phyloP scores from a whole-genome alignment of 2,329 filamentous ascomycete species.

The Colletotrichum echinochloae region DNA sequence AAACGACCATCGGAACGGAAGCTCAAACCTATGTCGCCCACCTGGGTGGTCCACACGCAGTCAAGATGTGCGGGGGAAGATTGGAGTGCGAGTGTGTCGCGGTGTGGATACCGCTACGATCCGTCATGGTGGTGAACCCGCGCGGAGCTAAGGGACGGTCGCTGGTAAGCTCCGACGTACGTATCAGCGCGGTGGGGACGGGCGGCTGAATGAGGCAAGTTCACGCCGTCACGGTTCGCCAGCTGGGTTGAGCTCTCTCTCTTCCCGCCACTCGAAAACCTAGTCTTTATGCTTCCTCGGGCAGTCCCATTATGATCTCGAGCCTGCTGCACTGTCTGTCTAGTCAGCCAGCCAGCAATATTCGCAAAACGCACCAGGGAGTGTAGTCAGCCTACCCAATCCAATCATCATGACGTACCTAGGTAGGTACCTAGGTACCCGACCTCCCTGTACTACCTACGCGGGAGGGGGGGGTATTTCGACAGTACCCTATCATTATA shows the following conservation, averaged over 20 bases:
- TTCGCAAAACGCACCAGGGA: background rate
- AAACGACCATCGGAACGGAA: slow-evolving; percentile 18
- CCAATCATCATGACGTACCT: slow-evolving; percentile 4
- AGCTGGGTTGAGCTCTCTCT: background rate
- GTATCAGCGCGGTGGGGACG: slow-evolving; percentile 32
- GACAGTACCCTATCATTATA: no score
- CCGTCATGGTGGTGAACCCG: background rate
- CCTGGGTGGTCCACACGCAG: slow-evolving; percentile 23
- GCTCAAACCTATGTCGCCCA: slow-evolving; percentile 33
- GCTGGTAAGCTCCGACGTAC: slow-evolving; percentile 27
- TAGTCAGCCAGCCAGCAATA: background rate
- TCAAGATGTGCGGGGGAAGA: background rate
- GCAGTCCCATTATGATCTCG: background rate
- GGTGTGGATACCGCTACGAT: no score
- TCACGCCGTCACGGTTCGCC: slow-evolving; percentile 24
- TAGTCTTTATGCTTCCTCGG: background rate
- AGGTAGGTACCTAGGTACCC: no score
- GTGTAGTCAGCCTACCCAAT: no score
- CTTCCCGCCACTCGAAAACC: background rate
- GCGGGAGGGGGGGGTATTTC: no score
- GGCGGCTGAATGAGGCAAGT: slow-evolving; percentile 18
- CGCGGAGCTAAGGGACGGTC: slow-evolving; percentile 6
- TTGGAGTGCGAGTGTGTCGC: background rate
- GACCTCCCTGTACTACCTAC: no score
- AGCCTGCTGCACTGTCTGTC: background rate